Evolutionary conservation across 805 yeast genomes (phyloP), one percentile per base, ranked within the genome.

Genomic region (Candida bentonensis): DNA sequence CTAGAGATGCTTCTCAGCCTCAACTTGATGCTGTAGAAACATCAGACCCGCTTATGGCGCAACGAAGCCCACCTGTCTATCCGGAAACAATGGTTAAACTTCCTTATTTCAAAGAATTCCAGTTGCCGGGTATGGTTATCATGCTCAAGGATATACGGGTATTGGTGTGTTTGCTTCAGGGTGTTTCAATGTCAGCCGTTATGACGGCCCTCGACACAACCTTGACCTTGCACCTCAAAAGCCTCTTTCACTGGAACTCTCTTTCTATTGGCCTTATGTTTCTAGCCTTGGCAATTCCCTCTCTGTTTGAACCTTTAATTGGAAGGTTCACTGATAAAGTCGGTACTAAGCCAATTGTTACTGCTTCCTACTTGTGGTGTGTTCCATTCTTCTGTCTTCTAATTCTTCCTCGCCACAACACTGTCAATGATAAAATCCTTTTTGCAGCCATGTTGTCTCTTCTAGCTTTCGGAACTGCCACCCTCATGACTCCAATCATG

Each of bases 131-230:
- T 4, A 30, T 30, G 36, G n/a, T 30, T 30, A 11, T 30, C 11
- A 30, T 49, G n/a, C 44, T 53, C 4, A 15, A 17, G 17, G 33
- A 47, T 21, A 28, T 40, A 5, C 51, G 62, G 2, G 44, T 61
- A 23, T 21, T 51, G 22, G 52, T 46, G 41, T 41, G 46, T 7
- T 42, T 58, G 21, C 42, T 55, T 21, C 53, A 53, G 36, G 44
- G 60, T 3, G 23, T 59, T n/a, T 49, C 55, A 9, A 40, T 56
- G 17, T 61, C 56, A 4, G 59, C 62, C 62, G 43, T 59, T 26
- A 42, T 60, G 40, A 44, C 58, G 41, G 55, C 58, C 3, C 28
- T 61, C n/a, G 66, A 61, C 42, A 49, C 66, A 3, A 59, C 61
- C 1, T 43, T 61, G 13, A 55, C 65, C 5, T 44, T 59, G 15